These are phyloP conservation scores for Xerocomellus intermedius DNA, from an alignment of 768 basidiomycete species.

Conservation along the genomic window DNA sequence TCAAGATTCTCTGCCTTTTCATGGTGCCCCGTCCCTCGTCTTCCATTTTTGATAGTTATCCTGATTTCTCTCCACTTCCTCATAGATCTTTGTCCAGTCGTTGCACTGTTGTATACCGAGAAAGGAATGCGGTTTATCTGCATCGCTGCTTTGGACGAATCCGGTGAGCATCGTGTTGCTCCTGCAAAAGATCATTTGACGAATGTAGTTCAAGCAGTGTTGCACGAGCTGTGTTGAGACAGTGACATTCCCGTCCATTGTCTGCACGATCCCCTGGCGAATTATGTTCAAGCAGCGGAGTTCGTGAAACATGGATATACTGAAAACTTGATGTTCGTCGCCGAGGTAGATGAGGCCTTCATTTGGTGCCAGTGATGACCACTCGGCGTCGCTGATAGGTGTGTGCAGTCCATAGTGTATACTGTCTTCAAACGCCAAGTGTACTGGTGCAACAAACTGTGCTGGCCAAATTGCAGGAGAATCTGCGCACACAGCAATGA, in stretches of 20 bases:
- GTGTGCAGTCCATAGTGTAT: background rate
- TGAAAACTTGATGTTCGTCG: background rate
- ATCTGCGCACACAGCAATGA: no score
- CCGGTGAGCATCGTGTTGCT: conserved; percentile 3
- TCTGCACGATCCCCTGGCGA: background rate
- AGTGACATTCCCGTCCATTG: background rate
- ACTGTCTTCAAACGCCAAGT: background rate
- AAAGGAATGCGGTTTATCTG: background rate
- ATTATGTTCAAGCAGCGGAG: conserved; percentile 1
- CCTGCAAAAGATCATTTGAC: conserved; percentile 5
- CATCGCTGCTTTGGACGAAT: background rate
- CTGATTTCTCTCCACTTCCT: background rate
- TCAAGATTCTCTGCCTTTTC: no score
- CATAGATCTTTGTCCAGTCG: background rate
- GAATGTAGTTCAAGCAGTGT: conserved; percentile 6
- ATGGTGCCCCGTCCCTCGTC: no score
- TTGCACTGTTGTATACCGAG: background rate
- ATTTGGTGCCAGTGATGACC: no score
- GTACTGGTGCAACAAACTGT: background rate
- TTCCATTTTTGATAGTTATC: background rate
- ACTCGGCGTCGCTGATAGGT: no score
- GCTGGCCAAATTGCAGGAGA: background rate
- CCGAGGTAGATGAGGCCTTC: conserved; percentile 1
- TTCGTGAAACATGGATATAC: conserved; percentile 6
- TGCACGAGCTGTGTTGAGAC: background rate